Evolutionary conservation across 495 filamentous ascomycete genomes (phyloP), one percentile per base, ranked within the genome.

Genomic region (Lasiosphaeria miniovina): DNA sequence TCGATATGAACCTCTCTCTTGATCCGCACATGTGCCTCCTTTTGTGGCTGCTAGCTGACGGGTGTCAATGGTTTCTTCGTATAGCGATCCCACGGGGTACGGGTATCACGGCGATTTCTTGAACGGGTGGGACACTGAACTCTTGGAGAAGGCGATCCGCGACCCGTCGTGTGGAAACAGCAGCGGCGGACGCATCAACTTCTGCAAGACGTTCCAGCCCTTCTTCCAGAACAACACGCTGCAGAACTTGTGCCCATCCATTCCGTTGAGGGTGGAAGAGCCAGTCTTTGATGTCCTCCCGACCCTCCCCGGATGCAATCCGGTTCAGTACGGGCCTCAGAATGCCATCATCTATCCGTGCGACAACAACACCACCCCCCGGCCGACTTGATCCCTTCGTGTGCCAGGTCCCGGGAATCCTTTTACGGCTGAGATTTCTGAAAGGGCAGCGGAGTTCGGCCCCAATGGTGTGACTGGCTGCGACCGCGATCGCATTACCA

Each of bases 121-220:
- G 49, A 85, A 88, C 60, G 87, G 86, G 48, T 90, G 87, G 84
- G 76, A 89, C 60, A 71, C 77, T 11, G 63, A 72, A 0, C 65
- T 76, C 45, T 73, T 84, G 35, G 73, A 86, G 59, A 68, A 71
- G 24, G 83, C 77, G 17, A 61, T 84, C 55, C 60, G 79, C 41
- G 68, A 69, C 15, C 85, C 83, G 67, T 74, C 68, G 46, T 71
- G 67, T 50, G 65, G 72, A 24, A 77, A 73, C 60, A 71, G 70
- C 11, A 61, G 49, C 0, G 62, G 62, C 0, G 62, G 62, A 0
- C 11, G 40, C 10, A 70, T 84, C n/a, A 64, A 77, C 11, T 65
- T 74, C 41, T 88, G 86, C 66, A 68, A 65, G 7, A 59, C 69
- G 32, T 79, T 84, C 46, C 55, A n/a, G 40, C 58, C 59, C 32